These are phyloP conservation scores for Neurospora sp. DNA, from an alignment of 495 filamentous ascomycete species.

Conservation along the genomic window DNA sequence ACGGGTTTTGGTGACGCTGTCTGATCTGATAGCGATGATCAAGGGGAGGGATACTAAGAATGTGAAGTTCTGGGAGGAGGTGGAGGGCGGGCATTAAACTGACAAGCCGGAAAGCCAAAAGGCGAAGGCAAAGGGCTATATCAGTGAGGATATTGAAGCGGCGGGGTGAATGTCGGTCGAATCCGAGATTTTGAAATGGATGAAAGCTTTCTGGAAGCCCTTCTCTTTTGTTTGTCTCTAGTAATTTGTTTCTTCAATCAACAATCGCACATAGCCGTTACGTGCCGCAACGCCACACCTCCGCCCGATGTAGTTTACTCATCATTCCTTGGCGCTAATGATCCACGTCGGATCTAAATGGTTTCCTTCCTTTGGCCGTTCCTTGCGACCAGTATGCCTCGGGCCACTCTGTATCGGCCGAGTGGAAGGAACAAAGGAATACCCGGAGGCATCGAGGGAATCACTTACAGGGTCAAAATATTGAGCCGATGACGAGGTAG, in stretches of 20 bases:
- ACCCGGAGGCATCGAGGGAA: neutral
- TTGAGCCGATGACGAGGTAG: neutral
- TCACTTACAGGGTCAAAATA: neutral
- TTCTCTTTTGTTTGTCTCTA: neutral
- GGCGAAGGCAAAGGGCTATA: neutral
- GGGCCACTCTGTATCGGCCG: neutral
- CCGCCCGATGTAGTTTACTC: neutral
- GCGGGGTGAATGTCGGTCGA: neutral
- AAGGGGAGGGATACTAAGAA: slow-evolving; percentile 39
- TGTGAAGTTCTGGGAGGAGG: slow-evolving; percentile 46
- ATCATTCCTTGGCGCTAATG: neutral
- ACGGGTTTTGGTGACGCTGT: slow-evolving; percentile 40
- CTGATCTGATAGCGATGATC: slow-evolving; percentile 56
- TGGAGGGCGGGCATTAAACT: neutral
- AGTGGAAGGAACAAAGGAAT: neutral
- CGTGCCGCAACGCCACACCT: neutral
- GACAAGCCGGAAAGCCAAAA: neutral
- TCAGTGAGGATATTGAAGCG: neutral
- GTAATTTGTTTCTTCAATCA: neutral
- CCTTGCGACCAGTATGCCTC: neutral
- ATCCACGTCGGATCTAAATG: neutral
- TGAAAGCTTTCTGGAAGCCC: neutral
- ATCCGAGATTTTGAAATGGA: neutral
- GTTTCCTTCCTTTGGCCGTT: neutral
- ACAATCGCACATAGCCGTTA: neutral